Base-by-base conservation (phyloP, 2,329 filamentous ascomycete genomes). In the Talaromyces sp. region DNA sequence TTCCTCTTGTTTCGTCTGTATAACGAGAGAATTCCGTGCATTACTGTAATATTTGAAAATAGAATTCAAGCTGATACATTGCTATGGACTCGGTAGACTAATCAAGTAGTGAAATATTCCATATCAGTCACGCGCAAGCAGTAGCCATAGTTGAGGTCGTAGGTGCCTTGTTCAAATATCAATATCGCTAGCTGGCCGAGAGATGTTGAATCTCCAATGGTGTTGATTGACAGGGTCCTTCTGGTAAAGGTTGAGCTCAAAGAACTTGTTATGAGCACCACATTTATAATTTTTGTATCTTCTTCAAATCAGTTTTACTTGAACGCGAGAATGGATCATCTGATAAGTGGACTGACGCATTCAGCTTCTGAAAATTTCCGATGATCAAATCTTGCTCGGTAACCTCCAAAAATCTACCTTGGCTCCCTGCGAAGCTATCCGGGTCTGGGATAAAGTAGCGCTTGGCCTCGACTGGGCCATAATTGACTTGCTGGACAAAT, bases 231-330 rank as follows among this genome's bases (percentile, higher is more conserved):
- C 59, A 0, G 77, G 75, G 62, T 80, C 68, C 61, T 77, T 79
- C 66, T 80, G 68, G 60, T 80, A 80, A 1, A 80, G n/a, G 62
- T 80, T 80, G 31, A 77, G 22, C 61, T 80, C 78, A 61, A 79
- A 80, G 66, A 80, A 80, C 60, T 71, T 76, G 60, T 79, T 71
- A 61, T 80, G 76, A 1, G 2, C 25, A 1, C 55, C 60, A 56
- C 77, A 80, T 54, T 69, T 76, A 69, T 70, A 80, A 62, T 80
- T 81, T 66, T 80, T 80, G 64, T 72, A 79, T 5, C 76, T 80
- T 51, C 19, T 19, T 50, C 25, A 46, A 43, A 56, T 48, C 5
- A 60, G 37, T 28, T 28, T 28, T 28, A 28, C 7, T 28, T 28
- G 25, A 28, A 28, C 25, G 25, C 25, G 25, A 28, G 25, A 28